Evolutionary conservation across 495 filamentous ascomycete genomes (phyloP), one percentile per base, ranked within the genome.

Genomic region (Neurospora discreta): DNA sequence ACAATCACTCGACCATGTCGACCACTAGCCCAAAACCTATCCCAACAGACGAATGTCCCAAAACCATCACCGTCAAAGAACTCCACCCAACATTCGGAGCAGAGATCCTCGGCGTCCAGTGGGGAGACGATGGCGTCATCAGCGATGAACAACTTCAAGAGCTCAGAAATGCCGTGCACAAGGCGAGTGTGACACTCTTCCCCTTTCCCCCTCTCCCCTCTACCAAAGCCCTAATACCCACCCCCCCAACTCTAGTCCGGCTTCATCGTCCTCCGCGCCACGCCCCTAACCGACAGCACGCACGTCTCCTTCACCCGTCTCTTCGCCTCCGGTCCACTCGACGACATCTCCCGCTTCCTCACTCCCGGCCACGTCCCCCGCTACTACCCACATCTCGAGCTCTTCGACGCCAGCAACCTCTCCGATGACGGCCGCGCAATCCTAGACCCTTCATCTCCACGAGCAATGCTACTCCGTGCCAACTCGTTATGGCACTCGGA

Each of bases 401-500:
- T 90, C 6, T 89, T 89, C 78, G 88, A 90, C 76, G 88, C 86
- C 3, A 80, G 85, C 68, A 89, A 89, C 78, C 79, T 89, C 33
- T 18, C 43, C 20, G 83, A 85, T 71, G 76, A 79, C 5, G 77
- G 83, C 15, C 80, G 78, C 36, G 70, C 76, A 1, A 76, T 85
- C 36, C 75, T 86, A n/a, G 77, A 82, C 39, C 80, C 80, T 3
- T 38, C 72, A 75, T n/a, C 7, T 44, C 5, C 78, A 84, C 16
- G 79, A 79, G 36, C 83, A 84, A 74, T 77, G 76, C 38, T 84
- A 83, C 60, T 73, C 0, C 0, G 84, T 69, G 86, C 87, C 43
- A 90, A 90, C 74, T 80, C 77, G 9, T 79, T 89, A n/a, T 90
- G 86, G 77, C 88, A 90, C 74, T 84, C 83, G 6, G 88, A 90